Evolutionary conservation across 768 basidiomycete species (phyloP).

Genomic region (Leccinum uliginosum): DNA sequence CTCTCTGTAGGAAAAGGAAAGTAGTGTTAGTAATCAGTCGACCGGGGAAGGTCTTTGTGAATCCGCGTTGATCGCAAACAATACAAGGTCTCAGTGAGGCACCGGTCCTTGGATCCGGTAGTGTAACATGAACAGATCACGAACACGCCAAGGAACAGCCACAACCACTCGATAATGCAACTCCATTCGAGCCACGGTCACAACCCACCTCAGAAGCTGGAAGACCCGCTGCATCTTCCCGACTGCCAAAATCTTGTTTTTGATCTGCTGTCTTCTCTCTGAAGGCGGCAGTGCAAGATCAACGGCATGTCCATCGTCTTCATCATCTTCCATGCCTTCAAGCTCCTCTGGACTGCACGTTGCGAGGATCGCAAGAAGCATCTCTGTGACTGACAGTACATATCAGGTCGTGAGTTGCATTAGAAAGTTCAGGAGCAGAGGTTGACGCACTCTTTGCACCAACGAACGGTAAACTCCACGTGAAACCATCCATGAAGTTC

Average conservation of each 20-base stretch:
- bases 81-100: too few species aligned
- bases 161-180: background rate
- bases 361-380: slow-evolving; percentile 91
- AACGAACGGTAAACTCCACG: slow-evolving; percentile 97
- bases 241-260: slow-evolving; percentile 91
- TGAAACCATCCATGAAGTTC: slow-evolving; percentile 98
- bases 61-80: background rate
- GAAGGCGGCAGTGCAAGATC: slow-evolving; percentile 33
- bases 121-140: background rate
- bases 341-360: slow-evolving; percentile 95
- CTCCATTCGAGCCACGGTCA: background rate
- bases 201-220: slow-evolving; percentile 74
- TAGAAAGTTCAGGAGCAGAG: background rate
- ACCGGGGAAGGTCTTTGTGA: background rate
- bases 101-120: background rate
- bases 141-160: background rate
- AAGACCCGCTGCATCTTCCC: slow-evolving; percentile 90
- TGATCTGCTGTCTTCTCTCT: slow-evolving; percentile 73
- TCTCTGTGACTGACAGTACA: slow-evolving; percentile 75
- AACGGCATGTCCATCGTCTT: slow-evolving; percentile 23
- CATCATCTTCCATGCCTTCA: slow-evolving; percentile 54
- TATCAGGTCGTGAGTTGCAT: background rate
- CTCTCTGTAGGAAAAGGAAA: slow-evolving; percentile 42
- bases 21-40: background rate
- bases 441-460: slow-evolving; percentile 86